Evolutionary conservation across 805 yeast genomes (phyloP), one percentile per base, ranked within the genome.

Genomic region (Brettanomyces sp.): DNA sequence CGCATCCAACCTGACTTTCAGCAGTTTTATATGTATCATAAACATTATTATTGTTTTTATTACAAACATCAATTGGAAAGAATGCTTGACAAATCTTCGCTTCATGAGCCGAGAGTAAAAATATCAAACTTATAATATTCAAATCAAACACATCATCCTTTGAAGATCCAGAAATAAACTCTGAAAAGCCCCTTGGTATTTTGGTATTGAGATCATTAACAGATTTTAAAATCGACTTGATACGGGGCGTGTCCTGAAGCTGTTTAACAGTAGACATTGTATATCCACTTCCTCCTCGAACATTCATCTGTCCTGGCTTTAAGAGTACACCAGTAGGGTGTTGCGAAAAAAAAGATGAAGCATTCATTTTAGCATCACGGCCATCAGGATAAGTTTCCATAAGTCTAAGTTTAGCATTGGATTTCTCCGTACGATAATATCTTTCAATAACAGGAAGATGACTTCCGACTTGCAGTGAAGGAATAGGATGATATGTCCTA

Each of bases 401-500:
- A 21, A 54, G 57, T n/a, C 46, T 41, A 6, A 51, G 25, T 33
- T 47, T 48, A 24, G 49, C 50, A 9, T 52, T 48, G 9, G 47
- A 47, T 9, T 52, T 50, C 9, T 52, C 50, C 5, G 56, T 41
- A n/a, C 47, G 38, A 45, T 63, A 63, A 37, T 50, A 63, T 22
- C 55, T 51, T 36, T 52, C 54, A 28, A 62, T 53, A 12, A 57
- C 52, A 18, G 50, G 46, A 7, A 65, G 57, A 45, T 71, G 76
- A 14, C 82, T 73, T 47, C 76, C 78, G 3, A 83, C 79, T 60
- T 91, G 97, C 39, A 91, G 69, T 9, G 89, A 79, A 1, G 99
- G 99, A 33, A 91, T 87, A 11, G 95, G 85, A 65, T 91, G 97
- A 60, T 85, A 91, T 0, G 97, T 90, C 57, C 99, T 73, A 51